These are phyloP conservation scores for Rosa persica DNA, from an alignment of 306 rosid genomes.

Conservation along the genomic window DNA sequence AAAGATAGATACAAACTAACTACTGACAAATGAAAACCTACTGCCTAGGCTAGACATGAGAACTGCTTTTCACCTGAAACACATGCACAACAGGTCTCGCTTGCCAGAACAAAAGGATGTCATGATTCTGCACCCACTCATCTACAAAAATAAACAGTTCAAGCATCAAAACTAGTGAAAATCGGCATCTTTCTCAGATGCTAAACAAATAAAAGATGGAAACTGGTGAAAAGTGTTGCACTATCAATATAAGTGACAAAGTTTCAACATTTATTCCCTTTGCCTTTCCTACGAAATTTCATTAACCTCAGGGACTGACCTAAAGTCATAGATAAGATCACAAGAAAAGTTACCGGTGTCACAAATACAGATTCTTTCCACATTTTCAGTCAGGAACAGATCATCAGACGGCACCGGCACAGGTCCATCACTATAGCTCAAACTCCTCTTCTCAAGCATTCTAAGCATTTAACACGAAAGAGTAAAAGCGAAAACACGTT, in stretches of 20 bases:
- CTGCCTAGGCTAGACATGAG: not conserved
- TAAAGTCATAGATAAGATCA: not conserved
- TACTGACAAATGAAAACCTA: not conserved
- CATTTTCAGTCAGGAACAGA: conserved; percentile 68
- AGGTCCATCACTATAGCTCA: conserved; percentile 84
- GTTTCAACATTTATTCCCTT: not conserved
- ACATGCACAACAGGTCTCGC: conserved; percentile 90
- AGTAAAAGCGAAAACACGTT: not conserved
- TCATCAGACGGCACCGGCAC: conserved; percentile 72
- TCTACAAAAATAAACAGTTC: conserved; percentile 42
- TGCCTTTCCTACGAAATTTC: not conserved
- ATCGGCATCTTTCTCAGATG: not conserved
- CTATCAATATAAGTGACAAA: not conserved
- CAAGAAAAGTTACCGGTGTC: conserved; percentile 54
- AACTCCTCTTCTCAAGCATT: conserved; percentile 92
- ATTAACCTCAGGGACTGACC: too few species aligned
- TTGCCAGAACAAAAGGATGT: conserved; percentile 95
- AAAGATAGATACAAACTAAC: not conserved
- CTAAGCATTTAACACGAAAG: conserved; percentile 35
- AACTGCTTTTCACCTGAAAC: conserved; percentile 66
- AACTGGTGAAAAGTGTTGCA: not conserved
- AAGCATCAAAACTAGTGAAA: conserved; percentile 26
- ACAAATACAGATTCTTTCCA: conserved; percentile 69
- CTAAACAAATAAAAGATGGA: not conserved
- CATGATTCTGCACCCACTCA: conserved; percentile 65